A percentile compares a stretch with the other conserved stretches of the same genome.
phyloP scores from a whole-genome alignment of 495 filamentous ascomycete genomes.

The Choiromyces venosus region DNA sequence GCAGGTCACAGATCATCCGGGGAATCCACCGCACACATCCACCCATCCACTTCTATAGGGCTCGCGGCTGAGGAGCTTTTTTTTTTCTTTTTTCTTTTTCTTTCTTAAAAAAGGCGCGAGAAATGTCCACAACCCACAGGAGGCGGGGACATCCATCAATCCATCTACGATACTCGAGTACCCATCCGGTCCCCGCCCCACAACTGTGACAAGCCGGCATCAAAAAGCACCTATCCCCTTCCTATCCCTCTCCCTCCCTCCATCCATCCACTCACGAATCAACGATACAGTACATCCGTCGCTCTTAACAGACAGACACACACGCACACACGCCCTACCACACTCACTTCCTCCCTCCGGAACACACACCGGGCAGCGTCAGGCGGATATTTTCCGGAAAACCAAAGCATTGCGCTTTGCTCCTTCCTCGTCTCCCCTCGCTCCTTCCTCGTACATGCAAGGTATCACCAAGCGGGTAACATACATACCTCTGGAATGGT shows the following conservation, averaged over 20 bases:
- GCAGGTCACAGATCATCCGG: not conserved
- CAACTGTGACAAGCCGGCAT: not conserved
- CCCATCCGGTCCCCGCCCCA: not conserved
- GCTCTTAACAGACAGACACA: not conserved
- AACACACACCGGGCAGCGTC: not conserved
- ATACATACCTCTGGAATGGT: not conserved
- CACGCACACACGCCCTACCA: not conserved
- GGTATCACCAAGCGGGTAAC: not conserved
- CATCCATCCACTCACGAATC: not conserved
- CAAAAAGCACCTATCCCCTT: not conserved
- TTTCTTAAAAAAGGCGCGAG: not conserved
- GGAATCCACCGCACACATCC: no score
- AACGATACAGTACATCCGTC: not conserved
- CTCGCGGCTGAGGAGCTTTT: not conserved
- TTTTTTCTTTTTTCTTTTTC: not conserved
- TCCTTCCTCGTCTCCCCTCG: not conserved
- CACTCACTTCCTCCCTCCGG: not conserved
- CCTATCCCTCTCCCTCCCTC: not conserved
- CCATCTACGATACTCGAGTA: no score
- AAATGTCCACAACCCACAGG: not conserved
- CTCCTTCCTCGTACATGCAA: not conserved
- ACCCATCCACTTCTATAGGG: not conserved
- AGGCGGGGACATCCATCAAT: no score
- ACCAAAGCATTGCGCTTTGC: not conserved
- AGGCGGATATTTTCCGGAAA: slow-evolving; percentile 2